Conservation (phyloP, 495 filamentous ascomycete genomes). For the Tuber brumale region DNA sequence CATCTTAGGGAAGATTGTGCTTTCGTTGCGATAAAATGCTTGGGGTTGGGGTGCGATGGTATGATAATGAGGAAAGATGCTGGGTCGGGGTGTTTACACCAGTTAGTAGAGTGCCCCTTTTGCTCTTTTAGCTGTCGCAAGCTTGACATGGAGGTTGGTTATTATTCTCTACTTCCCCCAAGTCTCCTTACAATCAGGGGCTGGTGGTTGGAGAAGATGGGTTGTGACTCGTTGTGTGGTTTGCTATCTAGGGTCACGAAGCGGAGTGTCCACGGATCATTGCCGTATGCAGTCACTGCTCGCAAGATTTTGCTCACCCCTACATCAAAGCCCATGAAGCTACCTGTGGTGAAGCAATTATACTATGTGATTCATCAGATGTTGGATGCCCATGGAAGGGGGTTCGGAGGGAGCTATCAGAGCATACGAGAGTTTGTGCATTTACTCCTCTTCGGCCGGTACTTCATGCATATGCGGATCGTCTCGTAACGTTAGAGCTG, state of each 20-base stretch:
- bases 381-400: slow-evolving; percentile 54
- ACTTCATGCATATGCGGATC: slow-evolving; percentile 53
- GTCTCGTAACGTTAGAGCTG: slow-evolving; percentile 53
- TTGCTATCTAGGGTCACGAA: slow-evolving; percentile 31
- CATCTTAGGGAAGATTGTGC: slow-evolving; percentile 61
- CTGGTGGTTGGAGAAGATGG: slow-evolving; percentile 2
- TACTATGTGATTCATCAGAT: slow-evolving; percentile 51
- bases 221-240: not conserved
- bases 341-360: slow-evolving; percentile 51
- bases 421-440: slow-evolving; percentile 53
- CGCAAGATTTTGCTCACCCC: slow-evolving; percentile 46
- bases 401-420: slow-evolving; percentile 48
- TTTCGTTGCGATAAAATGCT: slow-evolving; percentile 53
- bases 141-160: slow-evolving; percentile 54
- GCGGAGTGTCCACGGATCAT: slow-evolving; percentile 49
- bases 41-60: slow-evolving; percentile 48
- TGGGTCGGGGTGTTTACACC: slow-evolving; percentile 53
- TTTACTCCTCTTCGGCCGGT: slow-evolving; percentile 56
- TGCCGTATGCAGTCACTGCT: slow-evolving; percentile 53
- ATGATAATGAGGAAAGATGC: slow-evolving; percentile 50
- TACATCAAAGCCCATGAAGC: slow-evolving; percentile 50
- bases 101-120: slow-evolving; percentile 49
- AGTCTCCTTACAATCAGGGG: not conserved
- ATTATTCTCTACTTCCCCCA: not conserved
- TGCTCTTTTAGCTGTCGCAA: slow-evolving; percentile 54